A percentile compares a stretch with the other conserved stretches of the same genome.
Conservation (phyloP, 306 rosid genomes). For the Parietaria judaica region DNA sequence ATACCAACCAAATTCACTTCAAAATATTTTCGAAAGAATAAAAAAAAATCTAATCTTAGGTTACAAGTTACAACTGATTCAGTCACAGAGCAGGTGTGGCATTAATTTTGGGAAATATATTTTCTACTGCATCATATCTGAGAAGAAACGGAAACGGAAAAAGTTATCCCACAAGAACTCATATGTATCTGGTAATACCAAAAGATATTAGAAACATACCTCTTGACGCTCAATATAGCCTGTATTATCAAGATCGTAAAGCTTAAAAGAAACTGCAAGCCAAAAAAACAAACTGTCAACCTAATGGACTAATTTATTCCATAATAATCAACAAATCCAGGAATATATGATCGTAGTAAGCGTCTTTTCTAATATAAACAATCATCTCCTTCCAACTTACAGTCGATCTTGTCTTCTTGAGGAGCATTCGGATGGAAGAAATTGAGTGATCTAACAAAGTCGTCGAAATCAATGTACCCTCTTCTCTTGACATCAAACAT, state of each 20-base stretch:
- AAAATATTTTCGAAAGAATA: not conserved
- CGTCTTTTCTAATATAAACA: not conserved
- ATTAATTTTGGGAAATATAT: too few relatives aligned
- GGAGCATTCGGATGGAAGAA: conserved; percentile 81
- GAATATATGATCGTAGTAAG: not conserved
- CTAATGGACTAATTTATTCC: not conserved
- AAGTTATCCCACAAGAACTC: too few relatives aligned
- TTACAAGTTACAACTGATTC: too few relatives aligned
- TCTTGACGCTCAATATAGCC: conserved; percentile 81
- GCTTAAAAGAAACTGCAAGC: conserved; percentile 71
- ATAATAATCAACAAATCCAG: not conserved
- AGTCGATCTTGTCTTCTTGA: conserved; percentile 64
- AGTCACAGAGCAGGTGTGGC: too few relatives aligned
- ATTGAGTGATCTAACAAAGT: conserved; percentile 83
- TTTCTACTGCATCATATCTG: too few relatives aligned
- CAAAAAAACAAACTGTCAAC: conserved; percentile 1
- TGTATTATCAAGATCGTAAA: conserved; percentile 63
- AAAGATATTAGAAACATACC: conserved; percentile 30
- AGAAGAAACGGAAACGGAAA: too few relatives aligned
- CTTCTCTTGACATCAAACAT: conserved; percentile 68
- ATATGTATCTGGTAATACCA: too few relatives aligned
- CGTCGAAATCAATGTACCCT: conserved; percentile 81
- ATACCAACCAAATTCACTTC: not conserved
- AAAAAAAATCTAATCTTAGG: not conserved
- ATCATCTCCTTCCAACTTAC: conserved; percentile 36